These are phyloP conservation scores for Penicillium tannophilum DNA, from an alignment of 495 filamentous ascomycete genomes.

Conservation along the genomic window DNA sequence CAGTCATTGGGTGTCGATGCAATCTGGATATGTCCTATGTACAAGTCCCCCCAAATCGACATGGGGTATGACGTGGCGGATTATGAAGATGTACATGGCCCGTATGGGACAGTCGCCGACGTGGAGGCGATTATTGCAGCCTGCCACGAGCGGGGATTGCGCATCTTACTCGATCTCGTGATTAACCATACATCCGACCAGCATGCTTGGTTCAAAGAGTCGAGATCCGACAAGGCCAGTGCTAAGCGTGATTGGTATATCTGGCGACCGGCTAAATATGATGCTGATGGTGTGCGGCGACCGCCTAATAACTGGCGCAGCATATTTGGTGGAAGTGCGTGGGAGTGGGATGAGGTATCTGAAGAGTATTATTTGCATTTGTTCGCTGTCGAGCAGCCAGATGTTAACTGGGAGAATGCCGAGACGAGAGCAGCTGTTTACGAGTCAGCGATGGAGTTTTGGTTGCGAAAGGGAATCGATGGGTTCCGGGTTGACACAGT, in stretches of 20 bases:
- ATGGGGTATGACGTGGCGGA: slow-evolving; percentile 62
- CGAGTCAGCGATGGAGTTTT: slow-evolving; percentile 52
- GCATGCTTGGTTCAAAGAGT: slow-evolving; percentile 60
- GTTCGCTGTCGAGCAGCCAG: slow-evolving; percentile 53
- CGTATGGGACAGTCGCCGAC: slow-evolving; percentile 58
- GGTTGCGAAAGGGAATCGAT: slow-evolving; percentile 53
- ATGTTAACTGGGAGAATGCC: slow-evolving; percentile 59
- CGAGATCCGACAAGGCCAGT: slow-evolving; percentile 43
- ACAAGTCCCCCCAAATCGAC: slow-evolving; percentile 55
- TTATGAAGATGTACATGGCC: slow-evolving; percentile 56
- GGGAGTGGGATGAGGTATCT: slow-evolving; percentile 54
- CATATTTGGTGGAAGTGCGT: slow-evolving; percentile 56
- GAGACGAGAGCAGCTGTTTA: slow-evolving; percentile 51
- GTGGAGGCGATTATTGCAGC: slow-evolving; percentile 53
- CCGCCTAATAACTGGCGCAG: slow-evolving; percentile 63
- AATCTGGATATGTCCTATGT: slow-evolving; percentile 46
- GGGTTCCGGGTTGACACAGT: slow-evolving; percentile 61
- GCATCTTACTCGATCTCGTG: slow-evolving; percentile 58
- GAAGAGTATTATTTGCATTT: slow-evolving; percentile 58
- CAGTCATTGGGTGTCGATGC: slow-evolving; percentile 41
- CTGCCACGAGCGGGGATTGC: slow-evolving; percentile 53
- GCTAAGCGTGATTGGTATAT: slow-evolving; percentile 64
- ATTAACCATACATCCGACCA: slow-evolving; percentile 62
- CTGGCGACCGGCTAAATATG: slow-evolving; percentile 54
- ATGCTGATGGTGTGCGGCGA: slow-evolving; percentile 49